phyloP scores from a whole-genome alignment of 2,329 filamentous ascomycete genomes.

The Cercospora beticola region DNA sequence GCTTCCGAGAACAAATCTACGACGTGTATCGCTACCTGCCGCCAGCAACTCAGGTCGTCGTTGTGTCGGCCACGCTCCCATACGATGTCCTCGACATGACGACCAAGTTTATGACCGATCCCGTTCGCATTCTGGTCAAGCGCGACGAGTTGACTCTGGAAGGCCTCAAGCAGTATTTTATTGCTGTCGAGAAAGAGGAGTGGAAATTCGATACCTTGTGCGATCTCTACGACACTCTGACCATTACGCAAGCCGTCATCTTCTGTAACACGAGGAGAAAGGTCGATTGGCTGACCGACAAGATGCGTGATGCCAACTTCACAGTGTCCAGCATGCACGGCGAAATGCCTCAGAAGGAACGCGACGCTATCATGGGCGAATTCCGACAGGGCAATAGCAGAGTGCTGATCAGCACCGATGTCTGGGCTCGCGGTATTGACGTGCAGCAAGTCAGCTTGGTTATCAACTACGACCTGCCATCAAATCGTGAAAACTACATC shows the following conservation, averaged over 20 bases:
- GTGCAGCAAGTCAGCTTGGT: constrained; percentile 97
- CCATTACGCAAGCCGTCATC: constrained; percentile 97
- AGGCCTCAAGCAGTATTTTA: constrained; percentile 98
- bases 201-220: constrained; percentile 99
- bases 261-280: constrained; percentile 99
- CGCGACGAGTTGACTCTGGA: constrained; percentile 97
- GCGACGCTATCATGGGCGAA: constrained; percentile 98
- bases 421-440: constrained; percentile 97
- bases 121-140: constrained; percentile 94
- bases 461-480: constrained; percentile 98
- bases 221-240: constrained; percentile 97
- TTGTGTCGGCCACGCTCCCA: constrained; percentile 92
- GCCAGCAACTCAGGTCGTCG: constrained; percentile 95
- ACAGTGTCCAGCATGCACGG: constrained; percentile 99
- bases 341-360: constrained; percentile 97
- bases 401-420: constrained; percentile 94
- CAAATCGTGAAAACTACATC: constrained; percentile 99
- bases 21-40: constrained; percentile 97
- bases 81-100: constrained; percentile 99
- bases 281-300: constrained; percentile 99
- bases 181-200: constrained; percentile 98
- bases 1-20: constrained; percentile 98
- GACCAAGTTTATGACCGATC: constrained; percentile 99
- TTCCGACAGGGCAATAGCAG: constrained; percentile 95
- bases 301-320: constrained; percentile 98